A percentile compares a stretch with the other conserved stretches of the same genome.
These are phyloP conservation scores for Calonectria fujianensis DNA, from an alignment of 2,329 filamentous ascomycete species.

Conservation along the genomic window DNA sequence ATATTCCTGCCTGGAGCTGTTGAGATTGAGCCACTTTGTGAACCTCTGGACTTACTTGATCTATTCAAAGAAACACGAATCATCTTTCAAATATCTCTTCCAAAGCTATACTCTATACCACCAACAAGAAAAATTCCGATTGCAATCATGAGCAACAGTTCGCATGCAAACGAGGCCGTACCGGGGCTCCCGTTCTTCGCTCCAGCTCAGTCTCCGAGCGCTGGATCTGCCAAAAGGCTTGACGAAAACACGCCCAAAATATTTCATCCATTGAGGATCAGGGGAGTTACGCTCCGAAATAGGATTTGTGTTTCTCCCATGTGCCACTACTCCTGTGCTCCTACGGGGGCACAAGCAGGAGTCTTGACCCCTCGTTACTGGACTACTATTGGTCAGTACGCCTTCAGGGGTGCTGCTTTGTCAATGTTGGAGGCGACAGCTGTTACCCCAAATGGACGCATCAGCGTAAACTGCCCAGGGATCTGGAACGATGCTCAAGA, in stretches of 20 bases:
- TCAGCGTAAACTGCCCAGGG: conserved; percentile 14
- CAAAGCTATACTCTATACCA: too few species aligned
- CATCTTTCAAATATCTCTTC: too few species aligned
- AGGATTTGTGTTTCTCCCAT: conserved; percentile 11
- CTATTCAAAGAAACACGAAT: too few species aligned
- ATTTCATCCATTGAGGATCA: background rate
- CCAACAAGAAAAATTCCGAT: background rate
- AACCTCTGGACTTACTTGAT: too few species aligned
- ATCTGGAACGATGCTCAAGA: conserved; percentile 11
- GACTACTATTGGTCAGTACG: background rate
- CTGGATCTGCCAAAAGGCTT: background rate
- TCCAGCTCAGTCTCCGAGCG: background rate
- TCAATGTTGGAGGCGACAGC: conserved; percentile 17
- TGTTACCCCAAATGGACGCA: conserved; percentile 3
- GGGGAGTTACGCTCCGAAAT: conserved; percentile 1
- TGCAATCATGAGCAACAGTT: background rate
- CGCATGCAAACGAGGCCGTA: background rate
- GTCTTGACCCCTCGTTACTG: background rate
- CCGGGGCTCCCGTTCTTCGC: background rate
- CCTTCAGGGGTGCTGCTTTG: background rate
- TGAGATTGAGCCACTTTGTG: too few species aligned
- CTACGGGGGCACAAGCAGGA: background rate
- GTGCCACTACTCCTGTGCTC: conserved; percentile 18
- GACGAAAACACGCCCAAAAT: background rate
- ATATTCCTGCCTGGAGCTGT: too few species aligned